A percentile compares a stretch with the other conserved stretches of the same genome.
phyloP scores from a whole-genome alignment of 2,329 filamentous ascomycete genomes.

The Domatiomyces globalis region DNA sequence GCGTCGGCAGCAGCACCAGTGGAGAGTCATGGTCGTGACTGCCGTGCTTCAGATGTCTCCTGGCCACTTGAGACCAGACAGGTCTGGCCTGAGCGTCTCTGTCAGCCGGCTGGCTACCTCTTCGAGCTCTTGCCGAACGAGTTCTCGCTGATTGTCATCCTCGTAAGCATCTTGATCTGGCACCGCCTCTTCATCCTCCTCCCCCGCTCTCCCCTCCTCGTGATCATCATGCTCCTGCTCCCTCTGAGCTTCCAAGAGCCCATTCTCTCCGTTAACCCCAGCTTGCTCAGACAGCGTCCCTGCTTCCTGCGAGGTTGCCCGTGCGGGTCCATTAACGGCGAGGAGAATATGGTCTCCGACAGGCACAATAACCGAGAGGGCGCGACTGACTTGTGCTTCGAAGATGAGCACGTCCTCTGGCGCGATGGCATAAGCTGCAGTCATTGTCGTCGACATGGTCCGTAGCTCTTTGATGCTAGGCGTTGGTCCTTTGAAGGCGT shows the following conservation, averaged over 20 bases:
- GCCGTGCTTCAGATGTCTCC: slow-evolving; percentile 14
- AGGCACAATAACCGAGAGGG: slow-evolving; percentile 15
- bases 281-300: background rate
- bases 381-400: slow-evolving; percentile 16
- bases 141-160: slow-evolving; percentile 7
- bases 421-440: slow-evolving; percentile 17
- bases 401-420: slow-evolving; percentile 17
- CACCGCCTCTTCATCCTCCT: slow-evolving; percentile 1
- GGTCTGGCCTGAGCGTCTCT: slow-evolving; percentile 10
- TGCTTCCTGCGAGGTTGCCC: background rate
- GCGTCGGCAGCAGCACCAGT: background rate
- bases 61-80: slow-evolving; percentile 15
- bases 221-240: slow-evolving; percentile 1
- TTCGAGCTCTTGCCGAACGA: slow-evolving; percentile 15
- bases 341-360: slow-evolving; percentile 17
- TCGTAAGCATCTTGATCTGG: slow-evolving; percentile 3
- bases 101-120: slow-evolving; percentile 15
- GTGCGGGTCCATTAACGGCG: slow-evolving; percentile 16
- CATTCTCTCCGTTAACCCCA: background rate
- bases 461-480: slow-evolving; percentile 17
- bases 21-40: background rate
- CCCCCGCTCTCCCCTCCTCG: slow-evolving; percentile 1
- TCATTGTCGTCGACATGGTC: slow-evolving; percentile 18
- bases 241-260: background rate
- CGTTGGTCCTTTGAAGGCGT: slow-evolving; percentile 12